A percentile compares a stretch with the other conserved stretches of the same genome.
Evolutionary conservation across 2,329 filamentous ascomycete genomes (phyloP).

Genomic region (Elsinoe necatrix): DNA sequence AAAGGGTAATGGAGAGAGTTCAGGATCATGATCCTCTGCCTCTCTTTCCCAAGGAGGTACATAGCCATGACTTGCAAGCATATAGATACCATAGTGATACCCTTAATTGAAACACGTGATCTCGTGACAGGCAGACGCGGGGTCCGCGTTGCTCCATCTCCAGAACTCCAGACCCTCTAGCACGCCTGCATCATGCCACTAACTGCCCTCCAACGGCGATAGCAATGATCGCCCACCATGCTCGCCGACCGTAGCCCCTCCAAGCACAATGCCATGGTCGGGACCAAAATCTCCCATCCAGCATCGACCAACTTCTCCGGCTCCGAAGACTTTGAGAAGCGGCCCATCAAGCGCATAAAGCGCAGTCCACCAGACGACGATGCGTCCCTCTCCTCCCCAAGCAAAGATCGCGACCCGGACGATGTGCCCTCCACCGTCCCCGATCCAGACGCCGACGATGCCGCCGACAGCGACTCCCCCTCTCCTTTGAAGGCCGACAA

Average conservation of each 20-base stretch:
- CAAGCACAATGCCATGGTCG: constrained; percentile 42
- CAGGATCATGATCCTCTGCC: neutral
- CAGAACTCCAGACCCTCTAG: neutral
- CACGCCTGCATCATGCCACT: neutral
- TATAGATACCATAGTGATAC: constrained; percentile 1
- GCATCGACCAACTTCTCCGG: constrained; percentile 38
- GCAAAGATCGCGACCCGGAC: constrained; percentile 13
- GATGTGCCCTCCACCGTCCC: no score
- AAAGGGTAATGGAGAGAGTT: neutral
- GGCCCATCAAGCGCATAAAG: constrained; percentile 36
- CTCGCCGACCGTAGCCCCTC: constrained; percentile 35
- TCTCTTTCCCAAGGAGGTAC: neutral
- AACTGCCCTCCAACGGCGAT: neutral
- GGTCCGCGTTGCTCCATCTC: neutral
- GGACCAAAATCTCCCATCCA: constrained; percentile 36
- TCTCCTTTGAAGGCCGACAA: constrained; percentile 22
- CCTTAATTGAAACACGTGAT: constrained; percentile 11
- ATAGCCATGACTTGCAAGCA: neutral
- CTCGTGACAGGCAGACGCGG: constrained; percentile 6
- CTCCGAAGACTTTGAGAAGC: constrained; percentile 28
- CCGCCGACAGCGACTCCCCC: constrained; percentile 28
- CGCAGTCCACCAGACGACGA: constrained; percentile 22
- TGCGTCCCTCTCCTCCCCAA: constrained; percentile 13
- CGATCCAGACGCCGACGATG: constrained; percentile 13
- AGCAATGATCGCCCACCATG: constrained; percentile 18